Evolutionary conservation across 495 filamentous ascomycete species (phyloP), one percentile per base, ranked within the genome.

Genomic region (Tuber aestivum): DNA sequence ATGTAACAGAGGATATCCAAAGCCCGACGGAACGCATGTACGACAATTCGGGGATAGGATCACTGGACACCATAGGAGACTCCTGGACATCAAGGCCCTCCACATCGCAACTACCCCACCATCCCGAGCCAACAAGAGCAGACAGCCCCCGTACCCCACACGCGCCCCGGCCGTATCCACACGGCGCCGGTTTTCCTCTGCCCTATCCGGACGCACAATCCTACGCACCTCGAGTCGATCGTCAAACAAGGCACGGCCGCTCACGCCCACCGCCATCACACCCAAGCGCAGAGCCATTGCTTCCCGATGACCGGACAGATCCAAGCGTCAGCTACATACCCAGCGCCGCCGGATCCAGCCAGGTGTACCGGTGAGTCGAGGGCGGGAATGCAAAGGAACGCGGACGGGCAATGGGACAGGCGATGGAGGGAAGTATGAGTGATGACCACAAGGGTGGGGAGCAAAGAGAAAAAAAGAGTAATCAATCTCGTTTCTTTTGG

Each of bases 1-100:
- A 80, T 41, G 38, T 23, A 9, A 41, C 21, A n/a, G 37, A 50
- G 41, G 72, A 75, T 10, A 8, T 16, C 56, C 56, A 61, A 32
- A 61, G 10, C 14, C 56, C 56, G 56, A 32, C 56, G 56, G 56
- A 65, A 20, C 56, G 56, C 56, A 35, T 35, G 56, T 65, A 65
- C 27, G 27, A 65, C 27, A 18, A 65, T 20, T 12, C 27, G 20
- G 32, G 14, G 27, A 35, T 65, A 6, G 56, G 16, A 14, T 1
- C 56, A 18, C 27, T 35, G 35, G 56, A 35, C 32, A 35, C 14
- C 27, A 65, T 35, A 27, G 27, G 14, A 65, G 56, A 65, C 27
- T 65, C 56, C 56, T 65, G 56, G 56, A 35, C 27, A 20, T 16
- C 56, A 32, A 65, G 56, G 8, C 56, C 56, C 56, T 65, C 20